Conservation (phyloP, 2,329 filamentous ascomycete genomes). For the Capronia epimyces region DNA sequence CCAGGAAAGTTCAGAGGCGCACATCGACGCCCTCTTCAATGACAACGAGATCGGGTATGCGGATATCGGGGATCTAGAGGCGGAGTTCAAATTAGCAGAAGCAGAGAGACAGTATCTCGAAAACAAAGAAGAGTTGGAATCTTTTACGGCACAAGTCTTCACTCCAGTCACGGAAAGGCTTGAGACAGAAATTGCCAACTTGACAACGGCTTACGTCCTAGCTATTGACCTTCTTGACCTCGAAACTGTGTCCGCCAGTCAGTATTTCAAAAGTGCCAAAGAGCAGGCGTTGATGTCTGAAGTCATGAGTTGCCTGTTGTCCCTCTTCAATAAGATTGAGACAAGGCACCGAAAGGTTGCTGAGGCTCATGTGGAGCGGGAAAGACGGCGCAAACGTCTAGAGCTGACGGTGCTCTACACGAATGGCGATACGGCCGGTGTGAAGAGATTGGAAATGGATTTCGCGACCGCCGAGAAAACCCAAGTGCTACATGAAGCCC, state of each 20-base stretch:
- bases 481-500: constrained; percentile 46
- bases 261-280: constrained; percentile 30
- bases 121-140: constrained; percentile 48
- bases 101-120: constrained; percentile 49
- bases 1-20: constrained; percentile 49
- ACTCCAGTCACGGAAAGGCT: constrained; percentile 46
- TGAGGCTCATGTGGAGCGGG: constrained; percentile 49
- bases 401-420: constrained; percentile 44
- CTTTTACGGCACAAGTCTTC: constrained; percentile 48
- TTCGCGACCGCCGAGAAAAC: constrained; percentile 50
- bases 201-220: constrained; percentile 45
- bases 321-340: constrained; percentile 47
- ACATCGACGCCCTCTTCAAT: constrained; percentile 52
- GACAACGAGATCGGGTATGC: constrained; percentile 54
- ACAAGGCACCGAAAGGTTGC: constrained; percentile 46
- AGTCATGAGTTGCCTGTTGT: constrained; percentile 43
- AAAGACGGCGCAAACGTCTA: constrained; percentile 51
- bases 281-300: constrained; percentile 31
- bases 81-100: constrained; percentile 51
- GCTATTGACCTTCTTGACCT: constrained; percentile 40
- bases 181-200: constrained; percentile 46
- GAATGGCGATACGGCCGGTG: constrained; percentile 45
- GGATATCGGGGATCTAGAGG: constrained; percentile 51
- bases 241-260: constrained; percentile 35
- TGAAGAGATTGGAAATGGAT: constrained; percentile 47